Conservation (phyloP, 2,329 filamentous ascomycete genomes). For the Pseudogymnoascus pannorum region DNA sequence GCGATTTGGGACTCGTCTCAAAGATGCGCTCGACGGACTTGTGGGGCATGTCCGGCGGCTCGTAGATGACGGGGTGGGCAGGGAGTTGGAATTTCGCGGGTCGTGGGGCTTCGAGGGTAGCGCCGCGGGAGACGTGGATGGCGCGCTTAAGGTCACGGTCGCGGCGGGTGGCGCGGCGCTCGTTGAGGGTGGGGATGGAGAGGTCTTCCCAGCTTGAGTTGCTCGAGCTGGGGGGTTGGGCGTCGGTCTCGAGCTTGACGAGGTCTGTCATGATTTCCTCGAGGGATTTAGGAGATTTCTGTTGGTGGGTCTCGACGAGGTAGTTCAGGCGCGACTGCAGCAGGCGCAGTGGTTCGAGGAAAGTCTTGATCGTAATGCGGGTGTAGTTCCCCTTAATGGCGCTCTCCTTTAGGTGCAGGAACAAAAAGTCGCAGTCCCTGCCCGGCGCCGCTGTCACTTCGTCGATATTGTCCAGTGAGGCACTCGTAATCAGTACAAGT, state of each 20-base stretch:
- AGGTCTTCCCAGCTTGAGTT: slow-evolving; percentile 90
- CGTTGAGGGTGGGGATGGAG: slow-evolving; percentile 50
- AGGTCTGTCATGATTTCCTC: slow-evolving; percentile 65
- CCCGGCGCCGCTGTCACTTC: slow-evolving; percentile 89
- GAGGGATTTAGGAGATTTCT: slow-evolving; percentile 60
- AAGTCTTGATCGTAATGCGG: slow-evolving; percentile 80
- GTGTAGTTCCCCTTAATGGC: slow-evolving; percentile 21
- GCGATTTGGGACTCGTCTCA: slow-evolving; percentile 84
- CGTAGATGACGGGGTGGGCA: slow-evolving; percentile 70
- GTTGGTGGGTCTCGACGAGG: slow-evolving; percentile 70
- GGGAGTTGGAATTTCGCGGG: slow-evolving; percentile 69
- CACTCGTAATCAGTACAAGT: slow-evolving; percentile 73
- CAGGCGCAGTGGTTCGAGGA: slow-evolving; percentile 77
- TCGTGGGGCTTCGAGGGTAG: slow-evolving; percentile 34
- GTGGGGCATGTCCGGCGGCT: slow-evolving; percentile 72
- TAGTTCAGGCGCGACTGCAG: slow-evolving; percentile 80
- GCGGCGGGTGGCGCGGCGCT: slow-evolving; percentile 37
- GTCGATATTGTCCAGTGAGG: slow-evolving; percentile 67
- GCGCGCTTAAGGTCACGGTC: slow-evolving; percentile 46
- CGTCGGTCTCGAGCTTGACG: slow-evolving; percentile 63
- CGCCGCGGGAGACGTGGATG: slow-evolving; percentile 55
- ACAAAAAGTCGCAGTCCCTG: slow-evolving; percentile 87
- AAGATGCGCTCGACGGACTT: slow-evolving; percentile 74
- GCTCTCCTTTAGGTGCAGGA: slow-evolving; percentile 56
- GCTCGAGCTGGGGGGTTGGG: slow-evolving; percentile 58